Evolutionary conservation across 345 rosid genomes (phyloP).

Genomic region (Eucalyptus regnans): DNA sequence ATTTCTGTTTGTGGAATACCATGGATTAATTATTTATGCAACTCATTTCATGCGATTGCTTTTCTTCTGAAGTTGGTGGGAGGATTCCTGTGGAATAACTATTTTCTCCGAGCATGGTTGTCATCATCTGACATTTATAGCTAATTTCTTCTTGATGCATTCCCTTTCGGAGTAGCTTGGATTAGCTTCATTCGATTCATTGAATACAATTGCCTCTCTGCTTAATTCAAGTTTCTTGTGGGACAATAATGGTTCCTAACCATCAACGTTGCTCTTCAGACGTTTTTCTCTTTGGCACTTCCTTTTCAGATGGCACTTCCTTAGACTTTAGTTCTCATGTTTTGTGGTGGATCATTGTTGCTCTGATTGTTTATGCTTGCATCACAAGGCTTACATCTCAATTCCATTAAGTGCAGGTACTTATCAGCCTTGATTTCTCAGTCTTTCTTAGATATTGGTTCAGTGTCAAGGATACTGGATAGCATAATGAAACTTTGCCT

Average conservation of each 20-base stretch:
- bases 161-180: neutral
- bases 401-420: constrained; percentile 41
- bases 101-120: neutral
- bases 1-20: neutral
- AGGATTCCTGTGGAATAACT: neutral
- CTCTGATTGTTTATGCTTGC: neutral
- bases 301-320: neutral
- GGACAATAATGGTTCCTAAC: neutral
- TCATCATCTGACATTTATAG: neutral
- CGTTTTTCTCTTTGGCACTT: neutral
- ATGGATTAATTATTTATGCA: neutral
- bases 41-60: neutral
- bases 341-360: neutral
- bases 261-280: neutral
- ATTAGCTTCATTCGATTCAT: neutral
- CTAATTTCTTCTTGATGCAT: neutral
- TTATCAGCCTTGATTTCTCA: constrained; percentile 91
- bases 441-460: constrained; percentile 95
- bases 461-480: constrained; percentile 88
- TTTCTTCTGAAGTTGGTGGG: neutral
- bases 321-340: neutral
- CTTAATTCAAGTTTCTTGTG: neutral
- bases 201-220: neutral
- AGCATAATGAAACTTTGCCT: constrained; percentile 94
- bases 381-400: neutral